Conservation (phyloP, 2,329 filamentous ascomycete species). For the Bipolaris gigantea region DNA sequence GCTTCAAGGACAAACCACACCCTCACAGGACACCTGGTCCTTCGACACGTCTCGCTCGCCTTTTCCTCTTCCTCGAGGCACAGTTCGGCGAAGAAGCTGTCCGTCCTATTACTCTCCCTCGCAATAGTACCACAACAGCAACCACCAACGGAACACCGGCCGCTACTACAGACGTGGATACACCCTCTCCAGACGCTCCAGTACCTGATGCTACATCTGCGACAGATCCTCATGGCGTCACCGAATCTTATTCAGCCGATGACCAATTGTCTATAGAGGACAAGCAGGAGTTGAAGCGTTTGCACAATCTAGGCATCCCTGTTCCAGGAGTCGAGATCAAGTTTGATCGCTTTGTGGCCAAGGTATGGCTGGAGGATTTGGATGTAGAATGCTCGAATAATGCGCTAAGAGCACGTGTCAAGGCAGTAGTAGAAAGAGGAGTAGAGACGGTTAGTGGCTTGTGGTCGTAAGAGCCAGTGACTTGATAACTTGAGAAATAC, state of each 20-base stretch:
- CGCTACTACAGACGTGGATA: neutral
- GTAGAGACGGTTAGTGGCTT: slow-evolving; percentile 71
- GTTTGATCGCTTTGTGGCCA: slow-evolving; percentile 84
- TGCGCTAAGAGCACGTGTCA: slow-evolving; percentile 79
- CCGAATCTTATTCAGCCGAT: slow-evolving; percentile 1
- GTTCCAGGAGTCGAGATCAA: slow-evolving; percentile 86
- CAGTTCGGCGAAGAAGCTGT: slow-evolving; percentile 89
- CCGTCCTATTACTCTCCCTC: slow-evolving; percentile 70
- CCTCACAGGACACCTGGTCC: slow-evolving; percentile 73
- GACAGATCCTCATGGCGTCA: slow-evolving; percentile 16
- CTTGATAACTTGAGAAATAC: neutral
- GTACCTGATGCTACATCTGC: neutral
- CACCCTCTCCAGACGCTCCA: neutral
- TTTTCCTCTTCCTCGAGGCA: slow-evolving; percentile 95
- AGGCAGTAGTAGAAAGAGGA: slow-evolving; percentile 85
- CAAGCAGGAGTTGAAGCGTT: slow-evolving; percentile 67
- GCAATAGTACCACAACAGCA: slow-evolving; percentile 50
- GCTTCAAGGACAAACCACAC: slow-evolving; percentile 55
- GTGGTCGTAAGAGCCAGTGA: slow-evolving; percentile 21
- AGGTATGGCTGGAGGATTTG: slow-evolving; percentile 87
- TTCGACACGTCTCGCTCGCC: slow-evolving; percentile 76
- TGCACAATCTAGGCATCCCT: slow-evolving; percentile 83
- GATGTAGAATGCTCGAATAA: slow-evolving; percentile 84
- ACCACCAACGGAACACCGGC: slow-evolving; percentile 8
- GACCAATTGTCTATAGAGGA: slow-evolving; percentile 22